Percentiles rank a stretch among this genome's conserved stretches.
phyloP scores from a whole-genome alignment of 768 basidiomycete genomes.

The Hygrophoropsis aurantiaca region DNA sequence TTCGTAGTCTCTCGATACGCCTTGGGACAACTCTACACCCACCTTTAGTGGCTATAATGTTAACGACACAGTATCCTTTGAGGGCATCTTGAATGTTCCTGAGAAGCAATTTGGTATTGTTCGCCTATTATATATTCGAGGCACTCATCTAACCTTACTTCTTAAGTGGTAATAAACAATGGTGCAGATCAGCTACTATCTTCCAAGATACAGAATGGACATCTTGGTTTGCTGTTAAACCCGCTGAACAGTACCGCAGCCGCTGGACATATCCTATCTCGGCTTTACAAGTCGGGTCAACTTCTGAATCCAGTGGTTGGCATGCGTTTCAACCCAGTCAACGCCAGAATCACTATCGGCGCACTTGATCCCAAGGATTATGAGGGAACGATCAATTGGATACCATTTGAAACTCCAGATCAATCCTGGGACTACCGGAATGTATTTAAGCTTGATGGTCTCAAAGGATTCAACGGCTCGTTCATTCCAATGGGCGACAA shows the following conservation, averaged over 20 bases:
- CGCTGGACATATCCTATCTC: constrained; percentile 15
- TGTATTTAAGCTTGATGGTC: constrained; percentile 21
- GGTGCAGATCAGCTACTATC: constrained; percentile 12
- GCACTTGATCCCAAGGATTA: constrained; percentile 30
- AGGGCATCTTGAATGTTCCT: constrained; percentile 13
- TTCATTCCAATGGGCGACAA: constrained; percentile 17
- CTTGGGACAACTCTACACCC: constrained; percentile 12
- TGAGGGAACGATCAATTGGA: constrained; percentile 31
- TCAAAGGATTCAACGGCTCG: constrained; percentile 28
- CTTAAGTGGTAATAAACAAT: constrained; percentile 23
- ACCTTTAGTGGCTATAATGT: constrained; percentile 17
- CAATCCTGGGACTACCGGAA: constrained; percentile 15
- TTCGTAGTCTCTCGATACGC: constrained; percentile 18
- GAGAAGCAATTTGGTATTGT: constrained; percentile 15
- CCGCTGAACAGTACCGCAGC: constrained; percentile 15
- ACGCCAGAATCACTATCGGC: constrained; percentile 30
- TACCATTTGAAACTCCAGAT: constrained; percentile 20
- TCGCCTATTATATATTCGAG: too few species aligned
- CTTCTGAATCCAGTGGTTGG: constrained; percentile 31
- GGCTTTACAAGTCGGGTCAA: constrained; percentile 16
- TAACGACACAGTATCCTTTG: constrained; percentile 19
- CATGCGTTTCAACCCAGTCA: constrained; percentile 25
- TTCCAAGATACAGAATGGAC: constrained; percentile 15
- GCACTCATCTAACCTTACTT: too few species aligned
- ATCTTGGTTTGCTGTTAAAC: constrained; percentile 23